phyloP scores from a whole-genome alignment of 495 filamentous ascomycete species.

The Tirmania nivea region DNA sequence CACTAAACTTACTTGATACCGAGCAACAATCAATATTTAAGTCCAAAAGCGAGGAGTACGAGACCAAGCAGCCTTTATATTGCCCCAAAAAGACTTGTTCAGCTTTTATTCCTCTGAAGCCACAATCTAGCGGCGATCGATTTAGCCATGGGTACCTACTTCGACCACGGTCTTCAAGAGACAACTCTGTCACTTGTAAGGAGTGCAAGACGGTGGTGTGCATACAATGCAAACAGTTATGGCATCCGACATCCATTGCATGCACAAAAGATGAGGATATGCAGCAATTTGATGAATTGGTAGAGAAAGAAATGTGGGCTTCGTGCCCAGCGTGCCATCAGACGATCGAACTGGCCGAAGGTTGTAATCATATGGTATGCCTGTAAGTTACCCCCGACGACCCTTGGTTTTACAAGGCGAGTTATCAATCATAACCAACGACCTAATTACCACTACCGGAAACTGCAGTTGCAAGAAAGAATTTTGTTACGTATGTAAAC shows the following conservation, averaged over 20 bases:
- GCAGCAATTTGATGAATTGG: background rate
- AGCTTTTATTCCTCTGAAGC: background rate
- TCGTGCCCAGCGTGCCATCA: background rate
- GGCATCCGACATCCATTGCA: background rate
- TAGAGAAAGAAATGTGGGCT: background rate
- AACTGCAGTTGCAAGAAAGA: background rate
- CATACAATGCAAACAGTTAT: background rate
- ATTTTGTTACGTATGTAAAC: background rate
- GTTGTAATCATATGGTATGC: background rate
- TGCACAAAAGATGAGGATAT: background rate
- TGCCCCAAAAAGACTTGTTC: background rate
- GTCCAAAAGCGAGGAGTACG: background rate
- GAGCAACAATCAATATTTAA: background rate
- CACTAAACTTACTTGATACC: background rate
- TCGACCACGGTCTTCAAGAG: no score
- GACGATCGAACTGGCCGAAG: background rate
- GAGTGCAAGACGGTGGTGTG: background rate
- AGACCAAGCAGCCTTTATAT: background rate
- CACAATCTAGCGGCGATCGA: no score
- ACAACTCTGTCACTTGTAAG: background rate
- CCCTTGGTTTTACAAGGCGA: no score
- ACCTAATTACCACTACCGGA: background rate
- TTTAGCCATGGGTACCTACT: no score
- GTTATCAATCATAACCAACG: background rate
- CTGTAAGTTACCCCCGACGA: background rate